Base-by-base conservation (phyloP, 2,329 filamentous ascomycete genomes). In the Phialophora chinensis region DNA sequence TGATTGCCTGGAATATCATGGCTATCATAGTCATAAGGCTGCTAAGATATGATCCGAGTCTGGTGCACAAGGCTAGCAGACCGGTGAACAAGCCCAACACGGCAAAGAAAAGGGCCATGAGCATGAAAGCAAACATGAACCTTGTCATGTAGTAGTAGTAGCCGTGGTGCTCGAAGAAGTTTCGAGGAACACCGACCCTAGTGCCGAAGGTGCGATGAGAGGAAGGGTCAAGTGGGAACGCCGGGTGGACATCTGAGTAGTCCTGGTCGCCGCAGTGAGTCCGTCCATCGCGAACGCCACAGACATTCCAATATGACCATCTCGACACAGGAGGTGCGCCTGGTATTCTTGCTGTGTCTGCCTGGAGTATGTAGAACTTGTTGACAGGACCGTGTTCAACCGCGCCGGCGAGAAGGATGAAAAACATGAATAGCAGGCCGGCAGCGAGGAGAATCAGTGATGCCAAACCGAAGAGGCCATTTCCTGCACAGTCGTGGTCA, bases 271-370 rank as follows among this genome's bases (percentile, higher is more conserved):
- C 83, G 47, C 71, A 73, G n/a, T 47, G 66, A 4, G 69, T 69
- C 47, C 47, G 56, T 55, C 80, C 78, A 42, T 68, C 86, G 68
- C 80, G 81, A 33, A 82, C 82, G 60, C 88, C 87, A 80, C 93
- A 96, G 68, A 96, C 83, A 77, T 91, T 89, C 84, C 96, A 95
- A 80, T 90, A 96, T 42, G 93, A 96, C 94, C 94, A 98, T 80
- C 94, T 89, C 12, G 92, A 89, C 20, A 85, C 73, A 5, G 68
- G 25, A 60, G 89, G 86, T 12, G 92, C 89, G 56, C 89, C 88
- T 2, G 85, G 82, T 75, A 96, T 93, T 75, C 84, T 87, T 35
- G 81, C 82, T 0, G 93, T 97, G 75, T 91, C 86, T 73, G 91
- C 91, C 75, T 90, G 84, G 35, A 98, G 87, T 83, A 97, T 97